A percentile compares a stretch with the other conserved stretches of the same genome.
phyloP scores from a whole-genome alignment of 2,329 filamentous ascomycete genomes.

The Magnaporthiopsis incrustans region DNA sequence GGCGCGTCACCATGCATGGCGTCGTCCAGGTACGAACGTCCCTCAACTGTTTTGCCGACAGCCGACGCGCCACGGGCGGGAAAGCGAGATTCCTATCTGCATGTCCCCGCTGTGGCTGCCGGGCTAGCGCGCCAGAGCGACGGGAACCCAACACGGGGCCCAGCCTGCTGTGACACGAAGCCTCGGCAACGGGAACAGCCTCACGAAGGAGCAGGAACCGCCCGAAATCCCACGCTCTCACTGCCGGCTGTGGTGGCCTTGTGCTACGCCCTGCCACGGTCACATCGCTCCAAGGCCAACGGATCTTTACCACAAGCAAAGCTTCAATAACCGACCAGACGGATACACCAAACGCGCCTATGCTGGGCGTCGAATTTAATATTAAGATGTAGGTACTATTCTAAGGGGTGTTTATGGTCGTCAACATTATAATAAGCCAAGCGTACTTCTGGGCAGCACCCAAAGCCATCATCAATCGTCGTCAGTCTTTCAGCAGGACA shows the following conservation, averaged over 20 bases:
- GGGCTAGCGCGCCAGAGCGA: too few species aligned
- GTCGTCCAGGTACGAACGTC: too few species aligned
- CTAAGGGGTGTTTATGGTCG: background rate
- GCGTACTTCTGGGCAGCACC: background rate
- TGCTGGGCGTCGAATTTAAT: background rate
- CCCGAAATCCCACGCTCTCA: too few species aligned
- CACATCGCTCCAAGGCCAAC: too few species aligned
- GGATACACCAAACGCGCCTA: too few species aligned
- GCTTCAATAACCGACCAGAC: too few species aligned
- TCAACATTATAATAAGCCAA: background rate
- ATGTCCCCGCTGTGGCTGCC: background rate
- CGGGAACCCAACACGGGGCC: background rate
- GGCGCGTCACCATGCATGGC: background rate
- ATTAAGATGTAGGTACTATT: background rate
- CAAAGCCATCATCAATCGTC: background rate
- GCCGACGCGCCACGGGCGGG: background rate
- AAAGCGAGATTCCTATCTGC: background rate
- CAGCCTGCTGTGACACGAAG: background rate
- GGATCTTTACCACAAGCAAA: too few species aligned
- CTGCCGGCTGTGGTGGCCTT: too few species aligned
- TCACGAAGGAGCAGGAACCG: background rate
- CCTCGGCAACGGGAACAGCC: background rate
- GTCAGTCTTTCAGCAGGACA: slow-evolving; percentile 17
- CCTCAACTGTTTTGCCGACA: background rate
- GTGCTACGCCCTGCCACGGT: too few species aligned